Base-by-base conservation (phyloP, 768 basidiomycete genomes). In the Psilocybe cyanescens region DNA sequence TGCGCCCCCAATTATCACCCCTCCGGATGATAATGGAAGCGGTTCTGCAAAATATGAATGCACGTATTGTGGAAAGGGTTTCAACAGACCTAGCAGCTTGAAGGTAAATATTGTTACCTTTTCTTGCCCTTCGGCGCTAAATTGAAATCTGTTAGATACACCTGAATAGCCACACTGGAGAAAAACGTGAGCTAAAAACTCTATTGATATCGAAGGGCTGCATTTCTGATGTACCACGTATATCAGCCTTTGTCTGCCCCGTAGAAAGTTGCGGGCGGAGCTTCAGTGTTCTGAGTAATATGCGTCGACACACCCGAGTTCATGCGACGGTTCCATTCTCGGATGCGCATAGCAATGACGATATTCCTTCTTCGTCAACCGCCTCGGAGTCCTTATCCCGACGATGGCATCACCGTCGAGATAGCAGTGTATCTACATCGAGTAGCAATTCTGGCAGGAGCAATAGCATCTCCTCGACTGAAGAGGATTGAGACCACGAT, bases 241-340 rank as follows among this genome's bases (percentile, higher is more conserved):
- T 44, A n/a, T 41, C 41, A 93, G 92, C 92, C 8, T 92, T 90
- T 74, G 77, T 82, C 47, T 94, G 92, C 71, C 87, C 91, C 16
- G 83, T 86, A 55, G 84, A 88, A 64, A 84, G 84, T 60, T 94
- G 92, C 75, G 88, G 89, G 6, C 88, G 91, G 47, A 86, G 88
- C 71, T 94, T 94, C 75, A 92, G 90, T 69, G 92, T 93, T 53
- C 85, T 92, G 70, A 92, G 90, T 74, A 94, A 94, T 78, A 94
- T 94, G 92, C 88, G 92, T 63, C 82, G 92, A 59, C 92, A 94
- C 72, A 86, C 91, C 61, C 87, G 91, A 58, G 87, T 90, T 11
- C 91, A 93, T 50, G 53, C 55, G 8, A 47, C 57, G n/a, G 19
- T 50, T 28, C 16, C 59, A 4, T 53, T 35, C 29, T 54, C 29